These are phyloP conservation scores for Ceratocystis colombiana DNA, from an alignment of 2,329 filamentous ascomycete genomes.

Conservation along the genomic window DNA sequence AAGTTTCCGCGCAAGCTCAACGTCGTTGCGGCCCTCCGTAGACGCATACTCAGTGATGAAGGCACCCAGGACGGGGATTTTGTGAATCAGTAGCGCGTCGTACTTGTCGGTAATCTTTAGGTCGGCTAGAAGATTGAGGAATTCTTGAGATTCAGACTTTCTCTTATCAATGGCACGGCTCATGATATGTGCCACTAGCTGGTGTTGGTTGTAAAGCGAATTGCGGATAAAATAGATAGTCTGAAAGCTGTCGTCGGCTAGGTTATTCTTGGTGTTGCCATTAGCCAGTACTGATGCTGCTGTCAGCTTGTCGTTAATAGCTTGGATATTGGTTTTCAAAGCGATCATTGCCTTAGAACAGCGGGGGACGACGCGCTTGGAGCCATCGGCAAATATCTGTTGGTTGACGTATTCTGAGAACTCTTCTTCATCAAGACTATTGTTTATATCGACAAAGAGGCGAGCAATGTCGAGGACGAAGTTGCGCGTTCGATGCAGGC, in stretches of 20 bases:
- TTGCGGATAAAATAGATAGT: constrained; percentile 69
- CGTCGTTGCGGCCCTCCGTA: constrained; percentile 56
- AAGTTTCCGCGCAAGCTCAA: constrained; percentile 59
- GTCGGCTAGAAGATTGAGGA: constrained; percentile 57
- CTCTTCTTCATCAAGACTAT: constrained; percentile 35
- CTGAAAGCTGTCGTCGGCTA: constrained; percentile 56
- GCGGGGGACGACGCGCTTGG: constrained; percentile 57
- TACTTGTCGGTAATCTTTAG: constrained; percentile 66
- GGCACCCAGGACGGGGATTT: constrained; percentile 67
- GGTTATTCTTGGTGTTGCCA: constrained; percentile 41
- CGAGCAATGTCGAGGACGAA: constrained; percentile 76
- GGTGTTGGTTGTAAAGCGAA: constrained; percentile 80
- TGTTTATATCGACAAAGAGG: constrained; percentile 59
- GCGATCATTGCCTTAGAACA: constrained; percentile 67
- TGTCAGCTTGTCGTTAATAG: constrained; percentile 63
- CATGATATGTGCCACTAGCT: constrained; percentile 72
- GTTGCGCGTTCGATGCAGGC: constrained; percentile 77
- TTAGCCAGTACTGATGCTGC: constrained; percentile 66
- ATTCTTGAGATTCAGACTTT: constrained; percentile 60
- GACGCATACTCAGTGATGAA: constrained; percentile 72
- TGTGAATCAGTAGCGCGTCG: constrained; percentile 63
- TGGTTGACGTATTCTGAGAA: constrained; percentile 47
- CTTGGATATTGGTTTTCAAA: constrained; percentile 66
- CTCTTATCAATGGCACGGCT: constrained; percentile 67
- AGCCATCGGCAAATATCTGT: constrained; percentile 43